A percentile compares a stretch with the other conserved stretches of the same genome.
Conservation (phyloP, 73 alveolate species). For the Uronychia binucleata region DNA sequence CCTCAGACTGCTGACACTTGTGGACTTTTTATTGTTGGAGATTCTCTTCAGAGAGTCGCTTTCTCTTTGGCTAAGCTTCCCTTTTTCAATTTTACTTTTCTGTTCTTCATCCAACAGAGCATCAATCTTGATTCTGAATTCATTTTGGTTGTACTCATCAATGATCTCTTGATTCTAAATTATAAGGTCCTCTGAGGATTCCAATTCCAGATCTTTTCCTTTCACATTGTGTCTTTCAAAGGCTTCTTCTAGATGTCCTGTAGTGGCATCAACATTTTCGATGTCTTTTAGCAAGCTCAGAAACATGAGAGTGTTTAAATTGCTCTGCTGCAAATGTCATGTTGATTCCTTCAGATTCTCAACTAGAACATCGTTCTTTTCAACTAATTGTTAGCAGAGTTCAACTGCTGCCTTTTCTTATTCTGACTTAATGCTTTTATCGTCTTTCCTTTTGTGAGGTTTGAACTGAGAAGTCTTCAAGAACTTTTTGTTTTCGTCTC, state of each 20-base stretch:
- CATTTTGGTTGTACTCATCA: no score
- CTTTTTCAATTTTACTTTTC: no score
- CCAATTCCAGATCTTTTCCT: not conserved
- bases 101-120: no score
- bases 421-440: not conserved
- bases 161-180: no score
- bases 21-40: no score
- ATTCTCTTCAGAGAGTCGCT: no score
- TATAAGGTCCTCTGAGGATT: no score
- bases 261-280: not conserved
- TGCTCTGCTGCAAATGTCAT: not conserved
- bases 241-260: not conserved
- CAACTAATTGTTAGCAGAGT: not conserved
- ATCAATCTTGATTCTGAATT: no score
- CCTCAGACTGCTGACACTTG: no score
- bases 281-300: not conserved
- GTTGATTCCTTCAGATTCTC: not conserved
- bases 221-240: not conserved
- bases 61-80: no score
- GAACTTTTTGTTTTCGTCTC: not conserved
- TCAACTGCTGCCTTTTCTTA: not conserved
- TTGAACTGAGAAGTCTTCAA: not conserved
- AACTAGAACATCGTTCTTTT: not conserved
- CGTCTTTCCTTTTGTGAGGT: not conserved
- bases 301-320: not conserved